Evolutionary conservation across 2,329 filamentous ascomycete genomes (phyloP), one percentile per base, ranked within the genome.

Genomic region (Scedosporium apiospermum): DNA sequence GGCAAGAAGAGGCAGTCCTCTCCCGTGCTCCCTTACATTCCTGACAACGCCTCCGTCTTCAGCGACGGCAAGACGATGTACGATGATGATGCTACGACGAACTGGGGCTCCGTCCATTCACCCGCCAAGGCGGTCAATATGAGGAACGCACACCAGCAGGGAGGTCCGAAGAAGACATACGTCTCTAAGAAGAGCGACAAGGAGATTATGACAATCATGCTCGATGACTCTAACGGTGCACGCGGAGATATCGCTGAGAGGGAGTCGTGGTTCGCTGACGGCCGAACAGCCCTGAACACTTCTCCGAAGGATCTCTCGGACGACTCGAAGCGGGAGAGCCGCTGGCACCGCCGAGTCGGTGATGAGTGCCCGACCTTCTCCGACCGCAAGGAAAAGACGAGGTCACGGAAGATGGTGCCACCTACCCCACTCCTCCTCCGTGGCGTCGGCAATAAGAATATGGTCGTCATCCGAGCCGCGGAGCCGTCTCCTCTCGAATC

Each of bases 301-400:
- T 21, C 57, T 7, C 58, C 63, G 2, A 38, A 4, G 51, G 65
- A 67, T 58, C 64, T 64, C 42, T 62, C 66, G 26, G 65, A 62
- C 30, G 53, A 64, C 60, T 65, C 62, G 55, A 67, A 67, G 64
- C 63, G 61, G 53, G 66, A 67, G 62, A 62, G 38, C n/a, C 42
- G 49, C 18, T 87, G 83, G 78, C 82, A 87, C 69, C 77, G 75
- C 42, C 81, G 84, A 2, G 74, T 87, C 58, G 85, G 85, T 26
- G 82, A 87, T 55, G 75, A 80, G 23, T 81, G 81, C 62, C 82
- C 82, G 23, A 79, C 81, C 1, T 88, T 88, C 67, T 86, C 85
- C 1, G 76, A 77, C 42, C 78, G 83, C 63, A 78, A 76, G 67
- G 72, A 76, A 44, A 76, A 73, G 62, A 71, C 69, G 4, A 76